phyloP scores from a whole-genome alignment of 176 grass and related monocot genomes.

The Musa beccarii region DNA sequence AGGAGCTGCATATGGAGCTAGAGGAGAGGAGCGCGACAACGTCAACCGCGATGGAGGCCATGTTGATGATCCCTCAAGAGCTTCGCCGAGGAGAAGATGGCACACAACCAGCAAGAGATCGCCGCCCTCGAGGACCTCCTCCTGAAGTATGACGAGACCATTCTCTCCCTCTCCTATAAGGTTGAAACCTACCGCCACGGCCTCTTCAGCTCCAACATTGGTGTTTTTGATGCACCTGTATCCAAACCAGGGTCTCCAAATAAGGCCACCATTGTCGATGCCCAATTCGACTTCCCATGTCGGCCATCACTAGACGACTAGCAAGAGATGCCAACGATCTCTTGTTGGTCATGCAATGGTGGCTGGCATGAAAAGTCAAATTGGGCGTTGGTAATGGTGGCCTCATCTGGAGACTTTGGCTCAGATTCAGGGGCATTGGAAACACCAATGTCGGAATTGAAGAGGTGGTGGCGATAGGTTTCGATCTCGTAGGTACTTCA shows the following conservation, averaged over 20 bases:
- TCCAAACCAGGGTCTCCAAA: neutral
- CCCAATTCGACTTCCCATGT: conserved; percentile 8
- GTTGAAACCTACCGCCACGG: conserved; percentile 40
- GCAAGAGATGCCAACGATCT: neutral
- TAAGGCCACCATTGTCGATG: neutral
- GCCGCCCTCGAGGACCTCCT: conserved; percentile 37
- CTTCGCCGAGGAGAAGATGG: conserved; percentile 57
- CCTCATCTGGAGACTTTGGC: neutral
- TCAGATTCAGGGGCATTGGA: neutral
- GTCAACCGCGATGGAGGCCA: conserved; percentile 48
- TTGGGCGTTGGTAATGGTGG: neutral
- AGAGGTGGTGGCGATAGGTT: conserved; percentile 44
- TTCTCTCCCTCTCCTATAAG: conserved; percentile 21
- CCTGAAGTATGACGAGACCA: conserved; percentile 17
- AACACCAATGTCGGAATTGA: conserved; percentile 10
- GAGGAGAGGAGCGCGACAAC: conserved; percentile 45
- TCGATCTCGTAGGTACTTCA: conserved; percentile 18
- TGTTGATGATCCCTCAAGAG: conserved; percentile 78
- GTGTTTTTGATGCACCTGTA: neutral
- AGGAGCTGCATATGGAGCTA: conserved; percentile 45
- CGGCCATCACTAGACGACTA: neutral
- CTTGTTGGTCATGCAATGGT: no score
- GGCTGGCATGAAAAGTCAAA: conserved; percentile 1
- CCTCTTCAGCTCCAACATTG: conserved; percentile 21
- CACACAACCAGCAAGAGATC: conserved; percentile 30